Conservation (phyloP, 2,329 filamentous ascomycete species). For the Fusarium concolor region DNA sequence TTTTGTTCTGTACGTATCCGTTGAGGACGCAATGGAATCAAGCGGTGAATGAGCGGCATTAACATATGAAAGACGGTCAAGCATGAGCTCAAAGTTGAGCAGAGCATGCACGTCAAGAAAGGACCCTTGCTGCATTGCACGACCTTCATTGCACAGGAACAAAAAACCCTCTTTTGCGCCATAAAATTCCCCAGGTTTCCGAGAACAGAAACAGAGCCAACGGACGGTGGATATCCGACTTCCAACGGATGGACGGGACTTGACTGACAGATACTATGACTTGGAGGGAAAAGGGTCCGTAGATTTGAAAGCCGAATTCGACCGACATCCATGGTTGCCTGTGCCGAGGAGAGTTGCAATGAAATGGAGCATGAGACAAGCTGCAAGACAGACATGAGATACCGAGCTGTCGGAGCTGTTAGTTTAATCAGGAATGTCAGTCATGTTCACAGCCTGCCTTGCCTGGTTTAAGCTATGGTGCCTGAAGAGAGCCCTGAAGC, state of each 20-base stretch:
- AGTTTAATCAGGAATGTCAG: neutral
- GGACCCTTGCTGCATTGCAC: conserved; percentile 31
- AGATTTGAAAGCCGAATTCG: neutral
- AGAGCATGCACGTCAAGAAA: conserved; percentile 10
- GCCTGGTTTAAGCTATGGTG: neutral
- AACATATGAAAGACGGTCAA: conserved; percentile 37
- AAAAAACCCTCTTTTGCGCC: conserved; percentile 9
- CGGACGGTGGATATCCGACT: neutral
- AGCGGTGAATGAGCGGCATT: conserved; percentile 36
- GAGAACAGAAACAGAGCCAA: conserved; percentile 4
- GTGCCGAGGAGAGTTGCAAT: neutral
- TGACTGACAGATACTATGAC: neutral
- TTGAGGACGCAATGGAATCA: conserved; percentile 13
- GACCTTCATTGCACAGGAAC: neutral
- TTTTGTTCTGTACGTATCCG: neutral
- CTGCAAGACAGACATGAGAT: conserved; percentile 2
- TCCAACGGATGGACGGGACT: neutral
- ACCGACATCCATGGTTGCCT: neutral
- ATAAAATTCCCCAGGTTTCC: conserved; percentile 33
- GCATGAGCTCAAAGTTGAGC: conserved; percentile 23
- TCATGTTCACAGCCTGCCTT: neutral
- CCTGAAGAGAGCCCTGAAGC: neutral
- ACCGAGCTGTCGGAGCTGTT: conserved; percentile 1
- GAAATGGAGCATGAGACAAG: neutral
- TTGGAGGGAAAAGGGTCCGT: neutral